A percentile compares a stretch with the other conserved stretches of the same genome.
phyloP scores from a whole-genome alignment of 768 basidiomycete species.

The Leccinum sublutescens region DNA sequence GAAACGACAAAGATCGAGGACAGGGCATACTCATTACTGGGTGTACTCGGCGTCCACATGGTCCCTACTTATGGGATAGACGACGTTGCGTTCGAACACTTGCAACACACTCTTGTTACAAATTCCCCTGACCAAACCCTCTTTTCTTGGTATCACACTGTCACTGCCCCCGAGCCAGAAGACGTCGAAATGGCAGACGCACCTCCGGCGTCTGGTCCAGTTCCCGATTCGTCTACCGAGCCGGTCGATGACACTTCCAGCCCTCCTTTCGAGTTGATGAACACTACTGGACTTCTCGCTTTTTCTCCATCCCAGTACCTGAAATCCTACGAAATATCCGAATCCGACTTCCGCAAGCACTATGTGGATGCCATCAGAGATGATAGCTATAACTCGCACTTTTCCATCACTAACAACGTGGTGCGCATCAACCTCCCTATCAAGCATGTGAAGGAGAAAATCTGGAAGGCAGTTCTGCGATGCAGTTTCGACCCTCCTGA shows the following conservation, averaged over 20 bases:
- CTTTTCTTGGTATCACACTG: constrained; percentile 25
- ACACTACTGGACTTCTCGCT: constrained; percentile 25
- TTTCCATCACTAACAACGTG: constrained; percentile 19
- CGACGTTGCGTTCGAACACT: constrained; percentile 21
- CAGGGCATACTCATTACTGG: constrained; percentile 32
- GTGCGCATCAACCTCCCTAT: constrained; percentile 23
- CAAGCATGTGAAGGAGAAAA: constrained; percentile 11
- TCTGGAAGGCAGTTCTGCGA: constrained; percentile 24
- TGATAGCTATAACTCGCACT: constrained; percentile 12
- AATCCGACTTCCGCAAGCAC: constrained; percentile 16
- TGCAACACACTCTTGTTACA: constrained; percentile 25
- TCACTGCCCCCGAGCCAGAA: not conserved
- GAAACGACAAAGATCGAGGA: constrained; percentile 28
- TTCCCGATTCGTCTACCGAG: not conserved
- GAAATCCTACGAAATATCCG: constrained; percentile 23
- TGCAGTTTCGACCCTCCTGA: constrained; percentile 22
- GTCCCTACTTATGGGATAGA: constrained; percentile 26
- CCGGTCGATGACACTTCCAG: not conserved
- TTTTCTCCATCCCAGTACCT: constrained; percentile 22
- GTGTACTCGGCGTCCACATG: constrained; percentile 24
- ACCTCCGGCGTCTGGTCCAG: not conserved
- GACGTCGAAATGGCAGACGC: constrained; percentile 15
- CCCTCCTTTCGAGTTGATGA: not conserved
- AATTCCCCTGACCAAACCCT: constrained; percentile 26
- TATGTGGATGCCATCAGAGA: constrained; percentile 18